Base-by-base conservation (phyloP, 192 early-diverging fungal species). In the Glomus cerebriforme region DNA sequence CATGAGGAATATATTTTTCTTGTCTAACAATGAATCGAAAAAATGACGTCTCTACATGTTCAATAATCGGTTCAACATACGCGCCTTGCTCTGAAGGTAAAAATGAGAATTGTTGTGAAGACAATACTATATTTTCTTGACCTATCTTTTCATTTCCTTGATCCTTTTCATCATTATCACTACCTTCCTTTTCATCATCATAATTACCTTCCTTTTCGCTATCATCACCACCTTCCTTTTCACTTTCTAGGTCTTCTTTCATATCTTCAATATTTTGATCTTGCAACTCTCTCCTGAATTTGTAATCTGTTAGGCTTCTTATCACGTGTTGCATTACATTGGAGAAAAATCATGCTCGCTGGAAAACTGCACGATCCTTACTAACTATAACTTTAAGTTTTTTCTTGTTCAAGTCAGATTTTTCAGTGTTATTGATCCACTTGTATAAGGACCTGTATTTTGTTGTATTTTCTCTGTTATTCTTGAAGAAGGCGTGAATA, bases 251-350 rank as follows among this genome's bases (percentile, higher is more conserved):
- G 39, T 72, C 70, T 68, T 68, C 66, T 68, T 68, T 68, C 66
- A 34, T 37, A 68, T 68, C 35, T 72, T 72, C 70, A 1, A 47
- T 47, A 47, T 72, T 47, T 47, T n/a, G 43, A 47, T 72, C 12
- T 47, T 47, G 70, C 29, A 72, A 72, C 70, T n/a, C n/a, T 22
- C 24, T 72, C 39, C 47, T 27, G 47, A 72, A 37, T 72, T 12
- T 47, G 70, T 47, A n/a, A n/a, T n/a, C n/a, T n/a, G n/a, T n/a
- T n/a, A n/a, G n/a, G n/a, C n/a, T n/a, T n/a, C n/a, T n/a, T 12
- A 29, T 72, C 70, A 39, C 70, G 34, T 72, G 70, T 72, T 72
- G 70, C 70, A 72, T 72, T 72, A 72, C 29, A 72, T 15, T 72
- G 70, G 70, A 72, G 39, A 72, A 72, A 72, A 72, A 72, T 27